These are phyloP conservation scores for Penicillium robsamsonii DNA, from an alignment of 495 filamentous ascomycete genomes.

Conservation along the genomic window DNA sequence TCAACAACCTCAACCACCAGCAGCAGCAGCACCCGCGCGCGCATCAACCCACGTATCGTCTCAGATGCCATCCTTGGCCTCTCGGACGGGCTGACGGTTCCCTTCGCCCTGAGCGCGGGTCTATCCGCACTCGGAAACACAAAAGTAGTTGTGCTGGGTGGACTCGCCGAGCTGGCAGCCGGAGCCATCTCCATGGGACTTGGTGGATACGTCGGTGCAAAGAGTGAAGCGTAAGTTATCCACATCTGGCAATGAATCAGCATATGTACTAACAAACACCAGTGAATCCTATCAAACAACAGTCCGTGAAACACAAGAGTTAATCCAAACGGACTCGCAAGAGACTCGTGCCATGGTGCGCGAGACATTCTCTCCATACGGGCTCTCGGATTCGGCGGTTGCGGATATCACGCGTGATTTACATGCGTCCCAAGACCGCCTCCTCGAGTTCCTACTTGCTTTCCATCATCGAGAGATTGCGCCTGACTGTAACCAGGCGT, in stretches of 20 bases:
- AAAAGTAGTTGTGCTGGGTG: constrained; percentile 53
- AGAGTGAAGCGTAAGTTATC: constrained; percentile 61
- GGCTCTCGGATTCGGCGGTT: constrained; percentile 43
- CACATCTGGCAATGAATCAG: constrained; percentile 6
- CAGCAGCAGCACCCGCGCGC: constrained; percentile 33
- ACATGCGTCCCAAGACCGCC: constrained; percentile 41
- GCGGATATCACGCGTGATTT: constrained; percentile 46
- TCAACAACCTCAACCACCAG: constrained; percentile 23
- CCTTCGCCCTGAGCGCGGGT: constrained; percentile 56
- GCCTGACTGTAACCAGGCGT: constrained; percentile 53
- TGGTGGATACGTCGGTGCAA: constrained; percentile 62
- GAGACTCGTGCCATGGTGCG: constrained; percentile 44
- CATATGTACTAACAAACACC: background rate
- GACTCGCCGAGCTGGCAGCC: constrained; percentile 54
- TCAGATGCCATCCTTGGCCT: constrained; percentile 59
- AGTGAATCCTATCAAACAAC: constrained; percentile 52
- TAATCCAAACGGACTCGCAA: constrained; percentile 39
- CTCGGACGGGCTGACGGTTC: constrained; percentile 58
- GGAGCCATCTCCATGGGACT: constrained; percentile 58
- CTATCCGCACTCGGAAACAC: constrained; percentile 53
- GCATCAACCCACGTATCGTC: constrained; percentile 52
- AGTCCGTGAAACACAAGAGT: constrained; percentile 40
- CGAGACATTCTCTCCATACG: constrained; percentile 52
- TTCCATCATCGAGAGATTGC: constrained; percentile 54
- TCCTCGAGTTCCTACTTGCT: constrained; percentile 56